A percentile compares a stretch with the other conserved stretches of the same genome.
Evolutionary conservation across 352 stramenopile species (phyloP).

Genomic region (Halophytophthora polymorphica): DNA sequence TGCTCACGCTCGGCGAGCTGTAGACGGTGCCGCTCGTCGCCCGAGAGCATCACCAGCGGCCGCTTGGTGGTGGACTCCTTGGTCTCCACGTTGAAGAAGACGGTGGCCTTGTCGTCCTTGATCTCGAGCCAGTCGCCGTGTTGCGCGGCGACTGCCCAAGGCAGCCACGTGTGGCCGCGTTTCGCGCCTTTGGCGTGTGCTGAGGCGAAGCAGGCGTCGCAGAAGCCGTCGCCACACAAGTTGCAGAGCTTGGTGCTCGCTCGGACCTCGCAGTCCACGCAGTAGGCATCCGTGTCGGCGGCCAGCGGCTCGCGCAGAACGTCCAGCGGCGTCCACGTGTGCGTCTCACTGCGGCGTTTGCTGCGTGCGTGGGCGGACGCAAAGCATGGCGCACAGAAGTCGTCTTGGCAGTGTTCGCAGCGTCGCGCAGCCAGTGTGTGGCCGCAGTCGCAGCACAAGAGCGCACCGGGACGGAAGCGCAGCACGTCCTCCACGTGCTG

Average conservation of each 20-base stretch:
- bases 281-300: conserved; percentile 57
- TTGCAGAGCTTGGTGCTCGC: conserved; percentile 56
- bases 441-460: conserved; percentile 56
- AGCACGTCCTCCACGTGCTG: conserved; percentile 40
- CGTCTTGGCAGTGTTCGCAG: conserved; percentile 64
- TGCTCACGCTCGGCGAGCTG: conserved; percentile 53
- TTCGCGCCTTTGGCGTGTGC: conserved; percentile 63
- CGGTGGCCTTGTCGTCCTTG: conserved; percentile 39
- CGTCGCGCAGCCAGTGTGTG: conserved; percentile 31
- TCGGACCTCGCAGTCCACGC: conserved; percentile 62
- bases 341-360: conserved; percentile 23
- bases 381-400: conserved; percentile 59
- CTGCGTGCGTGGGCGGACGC: conserved; percentile 22
- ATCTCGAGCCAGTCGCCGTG: conserved; percentile 77
- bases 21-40: conserved; percentile 53
- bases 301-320: conserved; percentile 55
- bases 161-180: conserved; percentile 54
- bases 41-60: conserved; percentile 48
- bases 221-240: conserved; percentile 77
- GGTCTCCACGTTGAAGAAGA: conserved; percentile 80
- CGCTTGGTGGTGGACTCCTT: conserved; percentile 64
- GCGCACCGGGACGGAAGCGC: conserved; percentile 49
- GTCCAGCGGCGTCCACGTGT: conserved; percentile 41
- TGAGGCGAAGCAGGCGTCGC: conserved; percentile 47
- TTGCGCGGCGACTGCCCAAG: conserved; percentile 47